Evolutionary conservation across 2,329 filamentous ascomycete species (phyloP), one percentile per base, ranked within the genome.

Genomic region (Amylocarpus encephaloides): DNA sequence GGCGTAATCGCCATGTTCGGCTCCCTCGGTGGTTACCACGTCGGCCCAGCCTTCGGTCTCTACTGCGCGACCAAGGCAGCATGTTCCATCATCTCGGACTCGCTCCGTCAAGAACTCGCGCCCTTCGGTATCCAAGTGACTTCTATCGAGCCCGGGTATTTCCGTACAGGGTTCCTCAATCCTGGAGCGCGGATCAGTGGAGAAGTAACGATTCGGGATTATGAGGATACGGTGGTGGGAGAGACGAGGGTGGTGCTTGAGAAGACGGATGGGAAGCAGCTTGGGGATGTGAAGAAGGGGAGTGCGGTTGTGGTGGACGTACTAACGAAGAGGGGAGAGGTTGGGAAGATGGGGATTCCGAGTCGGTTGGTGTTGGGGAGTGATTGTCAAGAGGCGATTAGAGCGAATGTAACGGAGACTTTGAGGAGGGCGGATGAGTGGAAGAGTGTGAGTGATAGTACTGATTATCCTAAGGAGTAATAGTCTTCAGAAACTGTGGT

Each of bases 61-160:
- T 78, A 79, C 58, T 64, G 63, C 26, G 70, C 70, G 2, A 71
- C 69, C 44, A 78, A 78, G 56, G 71, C 70, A 48, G 69, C 71
- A 2, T 59, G 71, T 18, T 68, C 70, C 42, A 70, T 65, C 3
- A 55, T 75, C 18, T 67, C 68, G 15, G 73, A 77, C 55, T 61
- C 67, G 0, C 60, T 78, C 48, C 62, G 65, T 1, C 59, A 55
- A 3, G 75, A 78, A 56, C 64, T 74, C 1, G 68, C 64, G 10
- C 68, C 70, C 2, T 68, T 76, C 12, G 68, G 68, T 12, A 72
- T 78, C 48, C 46, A 62, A 11, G 71, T 71, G 13, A 67, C 71
- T 3, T 64, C 73, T 15, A 66, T 77, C 29, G 74, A 78, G 55
- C 74, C 74, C 1, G 75, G 75, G 1, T 72, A 71, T 45, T 78